A percentile compares a stretch with the other conserved stretches of the same genome.
These are phyloP conservation scores for Botryotinia convoluta DNA, from an alignment of 2,329 filamentous ascomycete genomes.

Conservation along the genomic window DNA sequence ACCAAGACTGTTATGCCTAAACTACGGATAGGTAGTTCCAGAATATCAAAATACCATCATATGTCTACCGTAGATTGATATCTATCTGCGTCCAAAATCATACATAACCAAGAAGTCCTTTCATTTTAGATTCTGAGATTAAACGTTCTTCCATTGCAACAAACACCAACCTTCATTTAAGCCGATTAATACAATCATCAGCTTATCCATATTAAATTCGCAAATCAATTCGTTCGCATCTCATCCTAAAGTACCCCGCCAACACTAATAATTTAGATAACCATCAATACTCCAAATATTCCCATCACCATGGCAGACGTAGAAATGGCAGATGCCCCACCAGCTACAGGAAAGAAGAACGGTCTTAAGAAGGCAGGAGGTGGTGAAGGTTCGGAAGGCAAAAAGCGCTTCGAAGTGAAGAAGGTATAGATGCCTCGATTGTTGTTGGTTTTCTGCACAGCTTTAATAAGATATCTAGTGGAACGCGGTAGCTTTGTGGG, in stretches of 20 bases:
- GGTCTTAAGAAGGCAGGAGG: conserved; percentile 49
- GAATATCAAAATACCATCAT: conserved; percentile 1
- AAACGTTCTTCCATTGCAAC: not conserved
- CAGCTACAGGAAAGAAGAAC: conserved; percentile 53
- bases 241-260: conserved; percentile 27
- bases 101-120: not conserved
- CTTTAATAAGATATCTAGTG: conserved; percentile 56
- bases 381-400: conserved; percentile 60
- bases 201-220: not conserved
- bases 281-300: conserved; percentile 3
- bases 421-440: conserved; percentile 61
- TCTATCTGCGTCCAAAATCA: not conserved
- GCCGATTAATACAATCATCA: not conserved
- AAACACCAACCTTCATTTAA: not conserved
- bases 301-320: conserved; percentile 76
- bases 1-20: not conserved
- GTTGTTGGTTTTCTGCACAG: not conserved
- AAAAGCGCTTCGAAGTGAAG: conserved; percentile 98
- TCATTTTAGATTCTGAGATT: not conserved
- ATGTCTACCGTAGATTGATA: not conserved
- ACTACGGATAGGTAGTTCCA: not conserved
- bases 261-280: conserved; percentile 12
- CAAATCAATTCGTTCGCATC: conserved; percentile 8
- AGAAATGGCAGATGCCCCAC: conserved; percentile 87
- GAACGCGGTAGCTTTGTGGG: conserved; percentile 98